phyloP scores from a whole-genome alignment of 1,284 basidiomycete genomes.

The Ustilago tritici region DNA sequence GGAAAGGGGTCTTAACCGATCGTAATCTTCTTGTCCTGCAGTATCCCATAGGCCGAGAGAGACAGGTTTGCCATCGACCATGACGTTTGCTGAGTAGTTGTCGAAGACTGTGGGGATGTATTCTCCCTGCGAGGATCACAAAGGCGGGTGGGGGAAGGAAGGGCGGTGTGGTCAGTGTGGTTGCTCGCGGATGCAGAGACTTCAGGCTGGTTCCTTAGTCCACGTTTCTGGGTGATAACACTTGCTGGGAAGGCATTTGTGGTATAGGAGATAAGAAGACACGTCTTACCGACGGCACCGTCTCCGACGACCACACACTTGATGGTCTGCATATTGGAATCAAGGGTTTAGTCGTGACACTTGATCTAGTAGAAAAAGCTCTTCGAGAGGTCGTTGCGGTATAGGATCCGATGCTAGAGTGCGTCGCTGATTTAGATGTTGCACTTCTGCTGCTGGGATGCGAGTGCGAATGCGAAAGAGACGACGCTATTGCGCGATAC shows the following conservation, averaged over 20 bases:
- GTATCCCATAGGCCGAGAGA: conserved; percentile 88
- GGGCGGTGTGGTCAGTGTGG: not conserved
- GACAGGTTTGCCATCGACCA: conserved; percentile 98
- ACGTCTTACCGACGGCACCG: conserved; percentile 70
- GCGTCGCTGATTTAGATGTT: not conserved
- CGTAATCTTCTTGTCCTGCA: conserved; percentile 75
- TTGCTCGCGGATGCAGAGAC: not conserved
- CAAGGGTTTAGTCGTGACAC: not conserved
- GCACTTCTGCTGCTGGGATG: conserved; percentile 2
- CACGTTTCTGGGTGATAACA: conserved; percentile 1
- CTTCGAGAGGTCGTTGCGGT: not conserved
- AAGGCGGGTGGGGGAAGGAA: not conserved
- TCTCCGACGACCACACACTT: conserved; percentile 69
- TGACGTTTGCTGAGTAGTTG: conserved; percentile 90
- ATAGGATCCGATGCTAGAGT: not conserved
- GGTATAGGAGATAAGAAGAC: conserved; percentile 69
- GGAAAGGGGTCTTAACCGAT: conserved; percentile 94
- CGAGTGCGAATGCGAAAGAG: not conserved
- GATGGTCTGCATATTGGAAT: conserved; percentile 62
- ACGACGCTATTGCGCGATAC: not conserved
- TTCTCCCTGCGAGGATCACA: conserved; percentile 49
- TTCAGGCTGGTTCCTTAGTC: not conserved
- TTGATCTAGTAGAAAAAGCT: not conserved
- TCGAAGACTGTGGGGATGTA: conserved; percentile 79
- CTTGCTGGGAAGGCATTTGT: conserved; percentile 69